Conservation (phyloP, 208 protist genomes). For the Leishmania lainsoni region DNA sequence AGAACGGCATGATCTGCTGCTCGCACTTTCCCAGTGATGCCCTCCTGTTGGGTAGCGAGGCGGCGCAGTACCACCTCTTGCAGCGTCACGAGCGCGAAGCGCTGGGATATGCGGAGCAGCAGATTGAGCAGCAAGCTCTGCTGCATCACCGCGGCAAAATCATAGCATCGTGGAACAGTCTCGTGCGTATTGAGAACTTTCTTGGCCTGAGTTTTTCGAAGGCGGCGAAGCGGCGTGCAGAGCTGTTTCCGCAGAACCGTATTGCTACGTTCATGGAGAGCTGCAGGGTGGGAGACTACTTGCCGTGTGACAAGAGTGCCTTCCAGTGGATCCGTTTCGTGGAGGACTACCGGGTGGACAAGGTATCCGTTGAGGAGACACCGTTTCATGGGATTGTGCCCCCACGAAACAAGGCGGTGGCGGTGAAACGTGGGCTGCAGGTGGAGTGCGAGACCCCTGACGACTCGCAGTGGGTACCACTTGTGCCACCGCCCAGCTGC, state of each 20-base stretch:
- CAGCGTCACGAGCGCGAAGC: conserved; percentile 68
- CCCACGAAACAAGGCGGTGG: conserved; percentile 25
- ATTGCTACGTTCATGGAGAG: conserved; percentile 56
- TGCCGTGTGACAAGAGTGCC: conserved; percentile 55
- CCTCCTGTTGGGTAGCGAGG: conserved; percentile 60
- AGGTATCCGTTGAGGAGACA: conserved; percentile 55
- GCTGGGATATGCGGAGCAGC: conserved; percentile 73
- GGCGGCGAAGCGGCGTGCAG: conserved; percentile 44
- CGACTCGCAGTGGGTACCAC: conserved; percentile 31
- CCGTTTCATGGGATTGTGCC: conserved; percentile 47
- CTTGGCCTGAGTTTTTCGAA: conserved; percentile 71
- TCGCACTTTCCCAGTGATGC: conserved; percentile 53
- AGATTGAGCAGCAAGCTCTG: conserved; percentile 64
- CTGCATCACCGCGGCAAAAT: conserved; percentile 44
- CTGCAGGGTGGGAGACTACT: conserved; percentile 74
- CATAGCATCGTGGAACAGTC: conserved; percentile 66
- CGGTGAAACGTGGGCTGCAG: conserved; percentile 3
- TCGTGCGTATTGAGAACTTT: conserved; percentile 58
- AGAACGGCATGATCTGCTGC: conserved; percentile 75
- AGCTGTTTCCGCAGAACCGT: conserved; percentile 48
- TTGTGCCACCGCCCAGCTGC: conserved; percentile 22
- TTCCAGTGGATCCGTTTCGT: conserved; percentile 59
- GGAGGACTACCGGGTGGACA: conserved; percentile 53
- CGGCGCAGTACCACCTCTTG: conserved; percentile 67
- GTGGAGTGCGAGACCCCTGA: conserved; percentile 37